Conservation (phyloP, 352 stramenopile genomes). For the Pythium inflatum region DNA sequence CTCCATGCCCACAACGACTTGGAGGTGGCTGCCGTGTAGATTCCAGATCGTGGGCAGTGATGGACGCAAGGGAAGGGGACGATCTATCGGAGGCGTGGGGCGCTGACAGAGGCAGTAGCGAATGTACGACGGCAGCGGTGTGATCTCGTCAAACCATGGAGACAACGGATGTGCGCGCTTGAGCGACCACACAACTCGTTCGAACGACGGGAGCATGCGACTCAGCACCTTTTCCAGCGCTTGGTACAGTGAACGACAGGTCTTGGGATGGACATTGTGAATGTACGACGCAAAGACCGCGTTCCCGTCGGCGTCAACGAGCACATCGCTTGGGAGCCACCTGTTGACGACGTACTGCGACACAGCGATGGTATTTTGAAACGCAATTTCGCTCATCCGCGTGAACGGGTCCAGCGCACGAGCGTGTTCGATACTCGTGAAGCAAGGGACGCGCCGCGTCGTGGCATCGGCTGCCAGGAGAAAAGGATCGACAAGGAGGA, state of each 20-base stretch:
- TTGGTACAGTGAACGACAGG: not conserved
- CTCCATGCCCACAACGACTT: conserved; percentile 9
- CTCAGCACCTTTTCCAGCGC: conserved; percentile 1
- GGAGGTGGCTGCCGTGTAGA: not conserved
- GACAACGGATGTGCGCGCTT: not conserved
- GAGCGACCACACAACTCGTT: conserved; percentile 2
- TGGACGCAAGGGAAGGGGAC: not conserved
- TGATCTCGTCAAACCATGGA: not conserved
- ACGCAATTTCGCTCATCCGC: conserved; percentile 17
- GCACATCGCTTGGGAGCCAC: conserved; percentile 16
- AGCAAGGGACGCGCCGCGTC: not conserved
- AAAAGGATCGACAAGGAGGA: not conserved
- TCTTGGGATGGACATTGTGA: conserved; percentile 15
- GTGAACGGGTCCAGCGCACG: conserved; percentile 4
- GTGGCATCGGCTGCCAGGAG: not conserved
- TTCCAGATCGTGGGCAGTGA: not conserved
- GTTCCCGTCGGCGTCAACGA: not conserved
- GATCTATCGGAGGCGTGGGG: not conserved
- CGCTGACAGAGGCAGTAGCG: not conserved
- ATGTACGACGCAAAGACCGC: conserved; percentile 19
- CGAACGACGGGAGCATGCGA: conserved; percentile 9
- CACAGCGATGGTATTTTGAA: conserved; percentile 3
- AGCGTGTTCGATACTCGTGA: not conserved
- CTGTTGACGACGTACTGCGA: too few species aligned
- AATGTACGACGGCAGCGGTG: not conserved